These are phyloP conservation scores for Cairneyella variabilis DNA, from an alignment of 495 filamentous ascomycete genomes.

Conservation along the genomic window DNA sequence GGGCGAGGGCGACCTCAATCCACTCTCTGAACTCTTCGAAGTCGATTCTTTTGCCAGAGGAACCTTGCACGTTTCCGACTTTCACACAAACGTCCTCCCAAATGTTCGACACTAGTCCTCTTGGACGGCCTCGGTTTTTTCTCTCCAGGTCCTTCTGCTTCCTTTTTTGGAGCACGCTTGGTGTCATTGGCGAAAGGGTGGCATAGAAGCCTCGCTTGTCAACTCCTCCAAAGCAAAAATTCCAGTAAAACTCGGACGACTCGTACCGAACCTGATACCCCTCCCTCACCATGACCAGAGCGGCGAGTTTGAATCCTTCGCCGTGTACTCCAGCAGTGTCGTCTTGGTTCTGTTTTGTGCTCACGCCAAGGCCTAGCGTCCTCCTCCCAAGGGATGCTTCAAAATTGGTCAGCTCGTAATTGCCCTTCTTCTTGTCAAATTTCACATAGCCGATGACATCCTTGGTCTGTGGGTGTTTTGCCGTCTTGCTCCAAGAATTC, in stretches of 20 bases:
- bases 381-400: background rate
- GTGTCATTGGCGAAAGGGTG: constrained; percentile 2
- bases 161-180: background rate
- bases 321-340: constrained; percentile 24
- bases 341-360: constrained; percentile 10
- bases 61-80: constrained; percentile 13
- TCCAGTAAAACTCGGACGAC: constrained; percentile 21
- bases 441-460: constrained; percentile 1
- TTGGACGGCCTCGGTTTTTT: background rate
- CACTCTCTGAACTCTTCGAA: constrained; percentile 21
- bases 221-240: constrained; percentile 13
- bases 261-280: constrained; percentile 21
- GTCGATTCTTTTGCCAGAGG: constrained; percentile 8
- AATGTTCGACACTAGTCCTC: constrained; percentile 8
- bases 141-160: background rate
- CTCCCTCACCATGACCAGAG: constrained; percentile 23
- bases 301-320: constrained; percentile 31
- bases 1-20: constrained; percentile 22
- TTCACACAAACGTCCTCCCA: constrained; percentile 26
- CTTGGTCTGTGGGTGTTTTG: background rate
- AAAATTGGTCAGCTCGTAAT: constrained; percentile 15
- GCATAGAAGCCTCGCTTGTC: background rate
- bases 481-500: background rate
- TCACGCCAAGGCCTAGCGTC: constrained; percentile 5
- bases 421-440: constrained; percentile 4